Percentiles rank a stretch among this genome's conserved stretches.
Evolutionary conservation across 2,329 filamentous ascomycete genomes (phyloP).

Genomic region (Corinectria fuckeliana): DNA sequence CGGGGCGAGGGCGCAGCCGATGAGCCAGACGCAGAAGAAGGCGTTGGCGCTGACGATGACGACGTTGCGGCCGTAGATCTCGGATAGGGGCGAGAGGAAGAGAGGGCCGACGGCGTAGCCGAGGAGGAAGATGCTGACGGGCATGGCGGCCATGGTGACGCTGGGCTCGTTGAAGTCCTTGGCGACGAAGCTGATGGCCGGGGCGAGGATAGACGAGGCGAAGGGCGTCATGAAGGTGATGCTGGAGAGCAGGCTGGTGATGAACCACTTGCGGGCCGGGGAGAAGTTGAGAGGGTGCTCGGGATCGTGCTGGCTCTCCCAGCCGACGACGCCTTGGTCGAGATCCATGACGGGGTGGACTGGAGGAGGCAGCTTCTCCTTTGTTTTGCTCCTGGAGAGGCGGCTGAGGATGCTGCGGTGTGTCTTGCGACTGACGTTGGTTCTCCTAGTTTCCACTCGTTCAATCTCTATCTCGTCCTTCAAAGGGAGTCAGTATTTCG

Average conservation of each 20-base stretch:
- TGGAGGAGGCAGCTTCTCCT: constrained; percentile 43
- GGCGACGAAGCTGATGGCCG: constrained; percentile 55
- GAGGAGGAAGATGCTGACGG: constrained; percentile 67
- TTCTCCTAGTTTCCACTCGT: constrained; percentile 23
- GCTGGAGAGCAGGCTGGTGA: constrained; percentile 60
- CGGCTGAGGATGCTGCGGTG: constrained; percentile 34
- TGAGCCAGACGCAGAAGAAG: constrained; percentile 67
- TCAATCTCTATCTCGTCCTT: constrained; percentile 26
- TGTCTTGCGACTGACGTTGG: constrained; percentile 30
- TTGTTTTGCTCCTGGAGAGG: constrained; percentile 35
- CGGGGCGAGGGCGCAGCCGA: constrained; percentile 68
- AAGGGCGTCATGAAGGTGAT: constrained; percentile 72
- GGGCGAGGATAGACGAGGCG: constrained; percentile 66
- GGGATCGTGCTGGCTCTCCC: constrained; percentile 65
- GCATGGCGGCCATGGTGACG: constrained; percentile 54
- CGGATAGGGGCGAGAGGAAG: constrained; percentile 63
- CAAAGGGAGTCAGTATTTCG: not conserved
- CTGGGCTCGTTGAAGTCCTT: constrained; percentile 49
- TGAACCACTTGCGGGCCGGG: constrained; percentile 61
- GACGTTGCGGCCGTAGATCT: constrained; percentile 68
- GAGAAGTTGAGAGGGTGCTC: constrained; percentile 66
- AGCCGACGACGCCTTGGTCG: constrained; percentile 61
- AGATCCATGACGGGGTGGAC: constrained; percentile 58
- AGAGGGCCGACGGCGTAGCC: constrained; percentile 65
- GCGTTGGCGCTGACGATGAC: constrained; percentile 64